Conservation (phyloP, 257 asterid genomes). For the Nicotiana benthamiana region DNA sequence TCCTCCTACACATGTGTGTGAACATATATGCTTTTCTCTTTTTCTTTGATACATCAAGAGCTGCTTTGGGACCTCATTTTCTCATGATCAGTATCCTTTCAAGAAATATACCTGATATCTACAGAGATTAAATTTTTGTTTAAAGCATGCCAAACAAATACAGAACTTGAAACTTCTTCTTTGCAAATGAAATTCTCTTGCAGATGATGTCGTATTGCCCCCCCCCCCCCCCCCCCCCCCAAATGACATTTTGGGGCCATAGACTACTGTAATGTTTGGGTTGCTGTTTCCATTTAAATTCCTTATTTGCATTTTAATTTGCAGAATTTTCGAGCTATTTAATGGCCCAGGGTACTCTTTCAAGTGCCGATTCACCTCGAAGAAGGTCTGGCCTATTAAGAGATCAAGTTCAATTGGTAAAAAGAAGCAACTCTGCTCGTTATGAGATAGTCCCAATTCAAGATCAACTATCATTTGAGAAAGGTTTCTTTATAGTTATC, state of each 20-base stretch:
- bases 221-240: neutral
- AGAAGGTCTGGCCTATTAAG: constrained; percentile 68
- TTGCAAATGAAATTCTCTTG: neutral
- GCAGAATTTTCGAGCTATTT: constrained; percentile 1
- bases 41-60: neutral
- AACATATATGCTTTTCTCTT: neutral
- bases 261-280: neutral
- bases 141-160: neutral
- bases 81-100: neutral
- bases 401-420: constrained; percentile 84
- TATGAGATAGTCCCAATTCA: constrained; percentile 77
- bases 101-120: neutral
- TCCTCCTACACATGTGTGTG: neutral
- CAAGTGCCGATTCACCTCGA: constrained; percentile 71
- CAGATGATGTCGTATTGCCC: neutral
- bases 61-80: constrained; percentile 1
- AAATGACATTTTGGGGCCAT: neutral
- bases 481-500: constrained; percentile 76
- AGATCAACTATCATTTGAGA: constrained; percentile 83
- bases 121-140: neutral
- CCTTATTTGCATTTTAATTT: neutral
- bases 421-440: constrained; percentile 64
- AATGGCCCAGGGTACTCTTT: constrained; percentile 54
- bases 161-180: neutral
- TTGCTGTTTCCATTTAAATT: neutral